Conservation (phyloP, 805 yeast species). For the Candida ficus region DNA sequence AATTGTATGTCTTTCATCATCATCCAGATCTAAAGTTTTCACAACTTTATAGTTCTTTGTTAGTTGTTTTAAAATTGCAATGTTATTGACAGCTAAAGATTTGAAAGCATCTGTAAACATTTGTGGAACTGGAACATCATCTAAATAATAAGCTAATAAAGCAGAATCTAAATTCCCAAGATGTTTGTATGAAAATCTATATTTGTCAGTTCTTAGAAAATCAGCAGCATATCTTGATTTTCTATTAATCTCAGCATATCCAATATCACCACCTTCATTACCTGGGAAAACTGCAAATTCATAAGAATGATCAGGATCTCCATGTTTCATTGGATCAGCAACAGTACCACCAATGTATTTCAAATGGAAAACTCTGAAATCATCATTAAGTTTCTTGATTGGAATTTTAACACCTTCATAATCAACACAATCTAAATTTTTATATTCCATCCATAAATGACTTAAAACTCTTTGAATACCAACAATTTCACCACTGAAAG, state of each 20-base stretch:
- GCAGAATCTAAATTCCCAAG: slow-evolving; percentile 7
- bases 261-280: slow-evolving; percentile 5
- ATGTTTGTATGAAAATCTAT: slow-evolving; percentile 7
- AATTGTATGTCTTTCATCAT: slow-evolving; percentile 1
- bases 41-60: not conserved
- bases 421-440: not conserved
- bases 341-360: slow-evolving; percentile 2
- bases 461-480: not conserved
- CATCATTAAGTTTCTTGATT: not conserved
- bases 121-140: not conserved
- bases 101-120: not conserved
- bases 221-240: slow-evolving; percentile 1
- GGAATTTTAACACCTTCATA: not conserved
- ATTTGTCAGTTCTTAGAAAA: not conserved
- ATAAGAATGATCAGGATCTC: not conserved
- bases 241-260: slow-evolving; percentile 4
- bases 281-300: slow-evolving; percentile 10
- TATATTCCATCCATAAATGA: not conserved
- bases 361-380: slow-evolving; percentile 1
- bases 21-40: not conserved
- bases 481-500: not conserved
- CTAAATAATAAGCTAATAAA: slow-evolving; percentile 3
- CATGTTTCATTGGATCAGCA: not conserved
- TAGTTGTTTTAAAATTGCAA: not conserved
- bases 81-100: not conserved